Evolutionary conservation across 2,329 filamentous ascomycete species (phyloP), one percentile per base, ranked within the genome.

Genomic region (Diaporthe vaccinii): DNA sequence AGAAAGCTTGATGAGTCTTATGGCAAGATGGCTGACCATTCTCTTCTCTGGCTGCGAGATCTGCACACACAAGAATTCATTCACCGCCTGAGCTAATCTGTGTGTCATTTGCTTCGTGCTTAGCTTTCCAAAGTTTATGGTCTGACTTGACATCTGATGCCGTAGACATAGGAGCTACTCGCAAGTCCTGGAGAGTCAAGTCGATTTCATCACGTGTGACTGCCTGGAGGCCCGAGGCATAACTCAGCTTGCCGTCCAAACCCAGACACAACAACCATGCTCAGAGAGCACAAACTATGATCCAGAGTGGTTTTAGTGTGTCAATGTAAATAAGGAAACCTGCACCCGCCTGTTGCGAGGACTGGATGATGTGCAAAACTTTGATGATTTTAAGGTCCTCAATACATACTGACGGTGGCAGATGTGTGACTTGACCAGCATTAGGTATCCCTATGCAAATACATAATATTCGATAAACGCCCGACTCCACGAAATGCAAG

Each of bases 401-500:
- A 55, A n/a, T 36, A 51, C 44, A 31, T 25, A 41, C 49, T 55
- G 31, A 51, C 22, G 55, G 15, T 17, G 39, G 14, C 49, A 53
- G n/a, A 41, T 69, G 51, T 55, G 22, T n/a, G 55, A 17, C 36
- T 51, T 41, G 65, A 28, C 2, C 34, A 53, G 31, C 34, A 34
- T 20, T 70, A 58, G 34, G 34, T 58, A 70, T 71, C 49, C 58
- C 49, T 62, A 31, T 55, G 44, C 57, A 55, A 39, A 62, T 61
- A 49, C 55, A 65, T 55, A 46, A 61, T 65, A 28, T 44, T 65
- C 36, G 65, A 55, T 55, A 39, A 65, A 73, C 71, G 59, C 76
- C 72, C 31, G 69, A 76, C 72, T 70, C 76, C 74, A 31, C 68
- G 31, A 61, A 72, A 77, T 78, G 70, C 67, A 78, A 76, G 71